Percentiles rank a stretch among this genome's conserved stretches.
Conservation (phyloP, 2,329 filamentous ascomycete species). For the Pseudocercospora macadamiae region DNA sequence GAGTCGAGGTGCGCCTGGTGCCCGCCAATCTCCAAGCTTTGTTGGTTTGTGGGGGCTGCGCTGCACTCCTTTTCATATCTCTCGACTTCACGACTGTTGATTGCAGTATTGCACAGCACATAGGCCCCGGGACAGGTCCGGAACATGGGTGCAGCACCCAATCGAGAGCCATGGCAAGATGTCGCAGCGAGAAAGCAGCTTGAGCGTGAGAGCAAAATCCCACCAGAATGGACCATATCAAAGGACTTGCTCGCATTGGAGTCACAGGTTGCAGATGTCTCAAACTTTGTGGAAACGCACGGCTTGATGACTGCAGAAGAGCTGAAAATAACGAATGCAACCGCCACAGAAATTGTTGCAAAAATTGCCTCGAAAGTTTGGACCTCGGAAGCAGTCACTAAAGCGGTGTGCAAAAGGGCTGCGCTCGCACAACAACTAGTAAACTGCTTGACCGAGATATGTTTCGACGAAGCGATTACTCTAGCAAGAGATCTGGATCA, state of each 20-base stretch:
- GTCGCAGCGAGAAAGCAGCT: constrained; percentile 47
- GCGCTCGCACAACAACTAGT: constrained; percentile 37
- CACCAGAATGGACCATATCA: constrained; percentile 45
- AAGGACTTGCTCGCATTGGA: constrained; percentile 49
- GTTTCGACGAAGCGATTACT: constrained; percentile 46
- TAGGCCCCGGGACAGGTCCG: too few relatives aligned
- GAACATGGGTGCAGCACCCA: constrained; percentile 16
- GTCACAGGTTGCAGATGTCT: constrained; percentile 47
- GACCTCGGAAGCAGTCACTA: constrained; percentile 24
- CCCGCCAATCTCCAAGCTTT: too few relatives aligned
- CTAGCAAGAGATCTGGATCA: constrained; percentile 31
- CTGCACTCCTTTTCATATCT: too few relatives aligned
- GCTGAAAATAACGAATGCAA: constrained; percentile 57
- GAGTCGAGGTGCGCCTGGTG: too few relatives aligned
- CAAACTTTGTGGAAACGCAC: constrained; percentile 12
- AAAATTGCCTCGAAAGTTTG: constrained; percentile 19
- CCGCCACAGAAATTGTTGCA: constrained; percentile 30
- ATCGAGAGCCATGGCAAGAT: constrained; percentile 40
- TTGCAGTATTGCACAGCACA: too few relatives aligned
- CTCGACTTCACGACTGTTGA: too few relatives aligned
- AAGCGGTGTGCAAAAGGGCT: constrained; percentile 47
- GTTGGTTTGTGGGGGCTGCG: too few relatives aligned
- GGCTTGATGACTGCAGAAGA: constrained; percentile 41
- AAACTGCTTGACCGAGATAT: constrained; percentile 41
- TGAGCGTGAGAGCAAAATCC: constrained; percentile 46